Conservation (phyloP, 805 yeast species). For the Isabelozyma pseudorhagii region DNA sequence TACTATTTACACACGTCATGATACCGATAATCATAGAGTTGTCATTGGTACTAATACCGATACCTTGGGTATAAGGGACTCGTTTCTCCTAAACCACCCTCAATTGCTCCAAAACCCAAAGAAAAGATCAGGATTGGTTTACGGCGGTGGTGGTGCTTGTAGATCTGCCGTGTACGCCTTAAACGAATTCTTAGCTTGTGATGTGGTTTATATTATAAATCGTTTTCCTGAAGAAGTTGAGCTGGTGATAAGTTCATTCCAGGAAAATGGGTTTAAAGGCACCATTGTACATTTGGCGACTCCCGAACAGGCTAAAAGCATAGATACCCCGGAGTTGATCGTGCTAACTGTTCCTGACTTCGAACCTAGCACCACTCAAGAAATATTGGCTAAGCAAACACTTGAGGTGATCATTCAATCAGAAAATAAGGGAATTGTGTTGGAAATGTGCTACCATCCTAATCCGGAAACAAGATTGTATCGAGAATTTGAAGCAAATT, state of each 20-base stretch:
- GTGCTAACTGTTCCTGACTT: conserved; percentile 30
- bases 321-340: conserved; percentile 15
- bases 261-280: conserved; percentile 17
- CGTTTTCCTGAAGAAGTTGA: conserved; percentile 24
- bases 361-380: conserved; percentile 18
- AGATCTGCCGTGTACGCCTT: conserved; percentile 30
- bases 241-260: conserved; percentile 15
- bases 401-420: conserved; percentile 22
- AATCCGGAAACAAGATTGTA: conserved; percentile 20
- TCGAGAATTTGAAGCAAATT: conserved; percentile 15
- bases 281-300: conserved; percentile 21
- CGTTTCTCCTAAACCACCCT: conserved; percentile 14
- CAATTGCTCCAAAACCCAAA: conserved; percentile 1
- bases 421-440: conserved; percentile 19
- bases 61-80: conserved; percentile 27
- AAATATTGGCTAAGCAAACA: conserved; percentile 19
- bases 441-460: conserved; percentile 36
- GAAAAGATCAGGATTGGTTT: conserved; percentile 23
- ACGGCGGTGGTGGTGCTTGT: conserved; percentile 36
- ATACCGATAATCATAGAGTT: conserved; percentile 7
- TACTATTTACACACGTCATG: conserved; percentile 24
- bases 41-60: conserved; percentile 30
- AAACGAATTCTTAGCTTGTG: conserved; percentile 20
- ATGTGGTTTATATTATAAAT: conserved; percentile 25
- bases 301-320: conserved; percentile 17